Percentiles rank a stretch among this genome's conserved stretches.
These are phyloP conservation scores for Candida mesenterica DNA, from an alignment of 1,139 yeast species.

Conservation along the genomic window DNA sequence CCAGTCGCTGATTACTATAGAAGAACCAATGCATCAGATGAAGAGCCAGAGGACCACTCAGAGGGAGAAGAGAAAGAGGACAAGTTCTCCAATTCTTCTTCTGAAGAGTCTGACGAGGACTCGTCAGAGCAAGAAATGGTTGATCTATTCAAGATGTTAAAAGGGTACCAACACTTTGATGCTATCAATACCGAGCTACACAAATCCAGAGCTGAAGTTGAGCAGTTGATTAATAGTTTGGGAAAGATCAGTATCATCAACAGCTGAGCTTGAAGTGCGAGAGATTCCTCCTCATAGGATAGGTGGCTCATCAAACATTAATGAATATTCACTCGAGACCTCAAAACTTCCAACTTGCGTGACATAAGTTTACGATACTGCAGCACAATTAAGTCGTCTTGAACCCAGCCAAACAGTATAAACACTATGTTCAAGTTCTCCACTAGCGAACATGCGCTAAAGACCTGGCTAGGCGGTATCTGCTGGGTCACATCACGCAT, in stretches of 20 bases:
- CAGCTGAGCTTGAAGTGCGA: slow-evolving; percentile 18
- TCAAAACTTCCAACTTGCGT: too few species aligned
- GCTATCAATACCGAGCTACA: slow-evolving; percentile 69
- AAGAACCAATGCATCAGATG: slow-evolving; percentile 2
- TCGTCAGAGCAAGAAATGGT: slow-evolving; percentile 31
- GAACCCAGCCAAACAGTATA: too few species aligned
- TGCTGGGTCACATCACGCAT: too few species aligned
- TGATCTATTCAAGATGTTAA: slow-evolving; percentile 46
- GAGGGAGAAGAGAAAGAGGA: slow-evolving; percentile 7
- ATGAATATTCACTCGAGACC: background rate
- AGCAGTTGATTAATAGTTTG: slow-evolving; percentile 41
- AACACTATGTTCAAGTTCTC: too few species aligned
- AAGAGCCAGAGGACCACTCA: slow-evolving; percentile 2
- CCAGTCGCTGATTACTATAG: background rate
- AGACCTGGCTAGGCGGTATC: too few species aligned
- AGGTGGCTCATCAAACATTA: background rate
- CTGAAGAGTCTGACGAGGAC: slow-evolving; percentile 15
- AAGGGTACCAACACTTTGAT: slow-evolving; percentile 64
- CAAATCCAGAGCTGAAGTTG: slow-evolving; percentile 56
- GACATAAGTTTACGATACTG: too few species aligned
- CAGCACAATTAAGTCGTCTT: too few species aligned
- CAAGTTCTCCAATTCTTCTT: background rate
- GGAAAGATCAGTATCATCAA: slow-evolving; percentile 46
- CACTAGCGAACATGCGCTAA: too few species aligned
- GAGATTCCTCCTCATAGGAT: slow-evolving; percentile 1